Conservation (phyloP, 2,329 filamentous ascomycete genomes). For the Penicillium sp. region DNA sequence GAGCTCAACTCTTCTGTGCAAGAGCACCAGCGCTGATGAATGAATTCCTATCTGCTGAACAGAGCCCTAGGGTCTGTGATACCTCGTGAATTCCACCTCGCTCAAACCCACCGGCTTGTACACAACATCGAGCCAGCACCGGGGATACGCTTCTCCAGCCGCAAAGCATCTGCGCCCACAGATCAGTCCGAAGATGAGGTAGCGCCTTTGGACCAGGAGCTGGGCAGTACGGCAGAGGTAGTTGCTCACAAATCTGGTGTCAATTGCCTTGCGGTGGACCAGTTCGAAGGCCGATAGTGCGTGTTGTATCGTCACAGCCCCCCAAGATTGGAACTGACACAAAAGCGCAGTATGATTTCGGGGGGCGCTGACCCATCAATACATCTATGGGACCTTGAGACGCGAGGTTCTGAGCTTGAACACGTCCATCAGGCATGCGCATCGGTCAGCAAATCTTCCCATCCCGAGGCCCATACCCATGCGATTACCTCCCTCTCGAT, state of each 20-base stretch:
- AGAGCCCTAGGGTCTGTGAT: constrained; percentile 70
- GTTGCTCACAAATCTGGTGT: constrained; percentile 75
- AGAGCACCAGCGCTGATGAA: constrained; percentile 32
- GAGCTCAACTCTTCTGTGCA: background rate
- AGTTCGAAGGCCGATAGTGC: constrained; percentile 75
- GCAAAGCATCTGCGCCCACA: constrained; percentile 29
- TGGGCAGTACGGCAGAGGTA: constrained; percentile 30
- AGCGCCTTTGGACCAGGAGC: constrained; percentile 14
- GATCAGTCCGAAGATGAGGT: constrained; percentile 11
- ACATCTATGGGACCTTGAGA: constrained; percentile 83
- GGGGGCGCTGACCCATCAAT: constrained; percentile 84
- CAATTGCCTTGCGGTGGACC: constrained; percentile 76
- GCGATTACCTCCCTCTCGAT: constrained; percentile 51
- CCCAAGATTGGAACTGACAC: constrained; percentile 13
- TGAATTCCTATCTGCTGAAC: constrained; percentile 75
- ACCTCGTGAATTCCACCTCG: constrained; percentile 65
- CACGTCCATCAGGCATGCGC: constrained; percentile 57
- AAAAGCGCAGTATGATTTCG: constrained; percentile 66
- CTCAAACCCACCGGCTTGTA: constrained; percentile 66
- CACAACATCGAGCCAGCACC: constrained; percentile 69
- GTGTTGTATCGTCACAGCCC: constrained; percentile 10
- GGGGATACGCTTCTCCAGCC: constrained; percentile 70
- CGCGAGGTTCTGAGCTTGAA: constrained; percentile 51
- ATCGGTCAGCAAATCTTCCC: constrained; percentile 41
- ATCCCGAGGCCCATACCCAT: constrained; percentile 45